Evolutionary conservation across 164 flowering plant genomes (phyloP), one percentile per base, ranked within the genome.

Genomic region (Aristolochia contorta): DNA sequence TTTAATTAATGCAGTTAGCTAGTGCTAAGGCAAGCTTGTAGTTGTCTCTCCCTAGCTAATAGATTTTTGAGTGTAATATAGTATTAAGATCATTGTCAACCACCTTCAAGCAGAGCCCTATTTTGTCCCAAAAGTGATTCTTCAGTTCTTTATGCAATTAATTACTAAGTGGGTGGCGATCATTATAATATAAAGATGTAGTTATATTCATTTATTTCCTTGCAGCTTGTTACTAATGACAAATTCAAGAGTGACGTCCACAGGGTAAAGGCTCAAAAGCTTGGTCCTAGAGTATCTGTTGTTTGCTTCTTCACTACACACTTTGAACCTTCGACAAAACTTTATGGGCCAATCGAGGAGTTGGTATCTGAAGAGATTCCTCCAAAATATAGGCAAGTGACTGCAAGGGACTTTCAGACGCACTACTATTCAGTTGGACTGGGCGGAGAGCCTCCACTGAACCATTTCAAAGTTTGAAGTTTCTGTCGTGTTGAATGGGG

Each of bases 281-380:
- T 16, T 1, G 75, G 78, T 0, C 78, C 84, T 2, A 71, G 84
- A 37, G 22, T 75, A 23, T 80, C 81, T 0, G 69, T 77, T 25
- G 83, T 77, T 2, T 58, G 74, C 25, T 75, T 77, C 12, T 75
- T 77, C 52, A 55, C 19, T 6, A 4, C 43, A 1, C 10, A 47
- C 16, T 4, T 9, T 9, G 30, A 27, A 2, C 30, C 30, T 27
- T n/a, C 21, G 12, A 21, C 47, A 0, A 71, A 14, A 32, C 5
- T 47, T 8, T 71, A 62, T 50, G 70, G 70, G 0, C 78, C 78
- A 2, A 68, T 71, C 58, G 24, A 55, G 58, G 58, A 55, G 58
- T 30, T 55, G 33, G 7, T 55, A 41, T 69, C 79, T 12, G 67
- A 73, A 47, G 66, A 72, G 12, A 69, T 63, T 61, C 72, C 69